A percentile compares a stretch with the other conserved stretches of the same genome.
Conservation (phyloP, 331 rosid species). For the Pyrus hybrid region DNA sequence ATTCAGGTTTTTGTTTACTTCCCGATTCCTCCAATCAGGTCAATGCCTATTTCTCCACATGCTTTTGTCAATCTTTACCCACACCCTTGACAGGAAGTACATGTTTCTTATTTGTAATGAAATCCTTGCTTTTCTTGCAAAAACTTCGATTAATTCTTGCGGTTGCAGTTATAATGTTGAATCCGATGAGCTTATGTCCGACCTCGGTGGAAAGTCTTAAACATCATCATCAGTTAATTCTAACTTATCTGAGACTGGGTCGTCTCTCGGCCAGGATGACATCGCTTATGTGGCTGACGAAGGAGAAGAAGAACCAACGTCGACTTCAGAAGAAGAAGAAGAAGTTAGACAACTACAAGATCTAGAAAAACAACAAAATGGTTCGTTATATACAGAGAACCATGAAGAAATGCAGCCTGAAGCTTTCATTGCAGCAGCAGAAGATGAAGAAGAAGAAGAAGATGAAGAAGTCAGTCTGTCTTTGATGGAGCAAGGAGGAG, state of each 20-base stretch:
- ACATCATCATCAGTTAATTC: background rate
- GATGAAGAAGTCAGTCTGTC: background rate
- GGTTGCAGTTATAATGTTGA: background rate
- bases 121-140: constrained; percentile 53
- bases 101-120: constrained; percentile 64
- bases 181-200: background rate
- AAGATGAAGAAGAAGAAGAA: background rate
- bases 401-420: background rate
- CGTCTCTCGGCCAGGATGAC: background rate
- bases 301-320: constrained; percentile 10
- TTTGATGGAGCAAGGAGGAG: constrained; percentile 8
- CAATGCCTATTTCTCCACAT: constrained; percentile 45
- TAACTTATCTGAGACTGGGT: background rate
- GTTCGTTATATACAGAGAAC: background rate
- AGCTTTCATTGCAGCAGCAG: background rate
- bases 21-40: constrained; percentile 27
- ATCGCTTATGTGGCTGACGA: background rate
- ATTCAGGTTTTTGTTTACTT: constrained; percentile 22
- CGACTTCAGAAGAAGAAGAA: constrained; percentile 13
- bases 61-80: constrained; percentile 42
- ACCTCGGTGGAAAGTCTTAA: background rate
- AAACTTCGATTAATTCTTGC: constrained; percentile 14
- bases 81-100: constrained; percentile 52
- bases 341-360: background rate
- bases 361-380: constrained; percentile 11